A percentile compares a stretch with the other conserved stretches of the same genome.
Conservation (phyloP, 2,329 filamentous ascomycete species). For the Pseudogymnoascus pannorum region DNA sequence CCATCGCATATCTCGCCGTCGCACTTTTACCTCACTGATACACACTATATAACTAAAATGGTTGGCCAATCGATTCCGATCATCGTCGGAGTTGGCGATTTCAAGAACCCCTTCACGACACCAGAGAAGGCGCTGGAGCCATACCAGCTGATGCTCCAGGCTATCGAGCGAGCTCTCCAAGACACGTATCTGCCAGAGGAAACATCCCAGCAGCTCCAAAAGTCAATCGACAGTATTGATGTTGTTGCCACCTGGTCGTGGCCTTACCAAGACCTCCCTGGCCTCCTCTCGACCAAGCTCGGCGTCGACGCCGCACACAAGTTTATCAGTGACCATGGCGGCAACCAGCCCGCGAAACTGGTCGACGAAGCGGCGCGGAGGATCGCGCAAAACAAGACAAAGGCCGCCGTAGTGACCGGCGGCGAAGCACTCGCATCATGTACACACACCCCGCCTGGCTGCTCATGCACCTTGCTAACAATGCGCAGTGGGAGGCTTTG, state of each 20-base stretch:
- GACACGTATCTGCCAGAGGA: slow-evolving; percentile 37
- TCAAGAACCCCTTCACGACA: slow-evolving; percentile 48
- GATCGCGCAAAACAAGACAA: slow-evolving; percentile 45
- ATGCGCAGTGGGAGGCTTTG: slow-evolving; percentile 43
- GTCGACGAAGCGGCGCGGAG: slow-evolving; percentile 57
- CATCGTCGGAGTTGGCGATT: slow-evolving; percentile 55
- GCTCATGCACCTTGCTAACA: slow-evolving; percentile 27
- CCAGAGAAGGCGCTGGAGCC: slow-evolving; percentile 51
- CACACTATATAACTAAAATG: neutral
- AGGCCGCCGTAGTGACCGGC: slow-evolving; percentile 52
- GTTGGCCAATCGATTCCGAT: slow-evolving; percentile 36
- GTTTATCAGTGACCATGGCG: slow-evolving; percentile 51
- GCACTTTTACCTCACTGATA: neutral
- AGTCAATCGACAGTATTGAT: slow-evolving; percentile 48
- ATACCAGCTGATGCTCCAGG: slow-evolving; percentile 48
- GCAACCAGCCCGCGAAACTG: slow-evolving; percentile 53
- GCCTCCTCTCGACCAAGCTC: slow-evolving; percentile 43
- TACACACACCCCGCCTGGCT: slow-evolving; percentile 26
- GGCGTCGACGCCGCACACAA: slow-evolving; percentile 40
- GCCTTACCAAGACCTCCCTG: slow-evolving; percentile 54
- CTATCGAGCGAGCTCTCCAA: slow-evolving; percentile 43
- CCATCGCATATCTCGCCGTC: neutral
- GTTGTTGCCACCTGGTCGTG: slow-evolving; percentile 60
- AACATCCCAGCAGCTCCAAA: slow-evolving; percentile 31
- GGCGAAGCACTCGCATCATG: slow-evolving; percentile 57